Conservation (phyloP, 345 rosid genomes). For the Gossypium longicalyx region DNA sequence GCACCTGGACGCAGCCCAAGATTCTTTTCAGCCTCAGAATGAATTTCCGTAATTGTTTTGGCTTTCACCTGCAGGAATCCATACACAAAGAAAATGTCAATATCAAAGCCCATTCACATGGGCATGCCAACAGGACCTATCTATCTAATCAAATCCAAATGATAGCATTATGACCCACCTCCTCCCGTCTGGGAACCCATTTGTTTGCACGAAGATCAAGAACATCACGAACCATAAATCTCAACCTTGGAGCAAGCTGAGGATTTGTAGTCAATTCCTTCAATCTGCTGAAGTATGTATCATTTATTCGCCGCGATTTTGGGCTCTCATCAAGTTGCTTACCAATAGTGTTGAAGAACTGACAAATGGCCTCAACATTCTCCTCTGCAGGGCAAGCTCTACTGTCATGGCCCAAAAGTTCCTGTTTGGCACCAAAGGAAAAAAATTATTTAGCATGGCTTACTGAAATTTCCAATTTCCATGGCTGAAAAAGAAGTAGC, state of each 20-base stretch:
- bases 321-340: conserved; percentile 79
- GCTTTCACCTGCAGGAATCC: conserved; percentile 42
- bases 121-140: not conserved
- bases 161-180: conserved; percentile 41
- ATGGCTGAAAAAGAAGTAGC: not conserved
- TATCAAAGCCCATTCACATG: not conserved
- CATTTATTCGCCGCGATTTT: conserved; percentile 62
- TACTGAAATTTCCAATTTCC: not conserved
- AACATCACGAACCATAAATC: conserved; percentile 30
- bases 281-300: conserved; percentile 56
- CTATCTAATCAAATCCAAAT: not conserved
- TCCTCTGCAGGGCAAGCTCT: conserved; percentile 75
- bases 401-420: conserved; percentile 68
- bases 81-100: not conserved
- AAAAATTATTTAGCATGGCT: not conserved
- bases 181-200: conserved; percentile 94
- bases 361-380: conserved; percentile 88
- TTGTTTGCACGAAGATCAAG: conserved; percentile 71
- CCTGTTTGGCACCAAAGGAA: conserved; percentile 37
- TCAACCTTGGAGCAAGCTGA: conserved; percentile 56
- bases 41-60: not conserved
- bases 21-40: conserved; percentile 2
- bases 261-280: conserved; percentile 61
- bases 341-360: conserved; percentile 78
- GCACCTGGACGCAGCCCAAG: conserved; percentile 3